Conservation (phyloP, 2,329 filamentous ascomycete genomes). For the Alternaria viburni region DNA sequence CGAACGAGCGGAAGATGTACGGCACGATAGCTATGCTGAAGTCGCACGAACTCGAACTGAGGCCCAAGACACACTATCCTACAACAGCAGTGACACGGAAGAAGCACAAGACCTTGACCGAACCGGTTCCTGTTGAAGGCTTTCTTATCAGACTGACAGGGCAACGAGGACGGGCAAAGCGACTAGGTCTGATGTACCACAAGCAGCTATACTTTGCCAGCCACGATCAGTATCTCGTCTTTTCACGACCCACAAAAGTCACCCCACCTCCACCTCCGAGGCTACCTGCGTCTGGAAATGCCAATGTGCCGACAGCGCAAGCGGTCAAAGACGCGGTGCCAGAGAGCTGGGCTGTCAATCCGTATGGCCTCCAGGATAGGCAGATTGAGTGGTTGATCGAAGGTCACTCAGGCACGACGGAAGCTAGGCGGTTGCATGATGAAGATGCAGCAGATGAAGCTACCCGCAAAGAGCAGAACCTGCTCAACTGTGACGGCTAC, state of each 20-base stretch:
- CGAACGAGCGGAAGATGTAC: slow-evolving; percentile 72
- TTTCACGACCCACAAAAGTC: slow-evolving; percentile 65
- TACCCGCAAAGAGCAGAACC: slow-evolving; percentile 63
- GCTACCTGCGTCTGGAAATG: slow-evolving; percentile 52
- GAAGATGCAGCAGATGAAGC: slow-evolving; percentile 65
- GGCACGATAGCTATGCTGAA: slow-evolving; percentile 71
- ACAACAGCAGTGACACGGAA: slow-evolving; percentile 54
- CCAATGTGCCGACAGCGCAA: slow-evolving; percentile 59
- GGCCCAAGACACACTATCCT: slow-evolving; percentile 70
- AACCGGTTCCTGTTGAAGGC: slow-evolving; percentile 69
- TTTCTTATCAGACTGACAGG: slow-evolving; percentile 70
- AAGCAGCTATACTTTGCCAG: slow-evolving; percentile 70
- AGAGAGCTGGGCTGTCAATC: slow-evolving; percentile 66
- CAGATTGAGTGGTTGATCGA: slow-evolving; percentile 63
- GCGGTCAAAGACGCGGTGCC: slow-evolving; percentile 65
- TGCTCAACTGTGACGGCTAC: slow-evolving; percentile 67
- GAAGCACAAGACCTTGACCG: slow-evolving; percentile 55
- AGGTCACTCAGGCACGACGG: slow-evolving; percentile 49
- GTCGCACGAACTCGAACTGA: slow-evolving; percentile 70
- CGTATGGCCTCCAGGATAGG: slow-evolving; percentile 62
- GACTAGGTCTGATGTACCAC: slow-evolving; percentile 66
- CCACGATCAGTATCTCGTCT: slow-evolving; percentile 68
- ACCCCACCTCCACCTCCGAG: slow-evolving; percentile 64
- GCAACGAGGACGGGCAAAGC: slow-evolving; percentile 64
- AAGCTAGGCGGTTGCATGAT: slow-evolving; percentile 59